Evolutionary conservation across 495 filamentous ascomycete genomes (phyloP).

Genomic region (Trichoderma gamsii): DNA sequence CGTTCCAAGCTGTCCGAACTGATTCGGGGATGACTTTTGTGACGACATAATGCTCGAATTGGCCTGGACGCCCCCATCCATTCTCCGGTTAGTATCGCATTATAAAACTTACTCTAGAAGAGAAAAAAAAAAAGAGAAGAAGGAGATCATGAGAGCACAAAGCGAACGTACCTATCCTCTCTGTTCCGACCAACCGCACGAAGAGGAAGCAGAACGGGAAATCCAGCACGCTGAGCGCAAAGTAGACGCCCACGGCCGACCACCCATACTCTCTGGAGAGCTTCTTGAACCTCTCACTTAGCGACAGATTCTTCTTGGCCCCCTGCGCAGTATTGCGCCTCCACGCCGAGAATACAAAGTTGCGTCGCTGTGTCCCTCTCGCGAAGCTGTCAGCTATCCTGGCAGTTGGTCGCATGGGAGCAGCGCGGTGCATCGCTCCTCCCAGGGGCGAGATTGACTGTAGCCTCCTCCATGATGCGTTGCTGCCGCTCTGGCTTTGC

Average conservation of each 20-base stretch:
- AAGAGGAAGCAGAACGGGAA: slow-evolving; percentile 93
- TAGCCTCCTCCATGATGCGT: background rate
- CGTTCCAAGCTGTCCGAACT: slow-evolving; percentile 38
- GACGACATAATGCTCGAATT: slow-evolving; percentile 44
- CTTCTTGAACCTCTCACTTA: slow-evolving; percentile 67
- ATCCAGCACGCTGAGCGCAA: slow-evolving; percentile 74
- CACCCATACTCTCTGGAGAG: slow-evolving; percentile 94
- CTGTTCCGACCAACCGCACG: slow-evolving; percentile 74
- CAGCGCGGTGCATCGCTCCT: background rate
- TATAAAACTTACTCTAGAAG: slow-evolving; percentile 17
- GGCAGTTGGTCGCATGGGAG: background rate
- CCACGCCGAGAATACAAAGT: slow-evolving; percentile 15
- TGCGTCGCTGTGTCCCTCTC: background rate
- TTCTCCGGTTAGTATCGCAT: background rate
- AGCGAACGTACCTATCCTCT: slow-evolving; percentile 60
- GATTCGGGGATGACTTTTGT: slow-evolving; percentile 46
- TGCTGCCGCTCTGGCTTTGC: background rate
- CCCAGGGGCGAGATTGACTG: background rate
- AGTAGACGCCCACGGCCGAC: slow-evolving; percentile 86
- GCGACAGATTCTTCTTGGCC: slow-evolving; percentile 40
- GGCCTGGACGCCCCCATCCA: slow-evolving; percentile 27
- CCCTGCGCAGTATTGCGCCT: slow-evolving; percentile 3
- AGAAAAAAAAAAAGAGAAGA: background rate
- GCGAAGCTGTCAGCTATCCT: slow-evolving; percentile 1
- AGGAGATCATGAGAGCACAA: background rate